Evolutionary conservation across 805 yeast genomes (phyloP).

Genomic region (Wickerhamiella brachini): DNA sequence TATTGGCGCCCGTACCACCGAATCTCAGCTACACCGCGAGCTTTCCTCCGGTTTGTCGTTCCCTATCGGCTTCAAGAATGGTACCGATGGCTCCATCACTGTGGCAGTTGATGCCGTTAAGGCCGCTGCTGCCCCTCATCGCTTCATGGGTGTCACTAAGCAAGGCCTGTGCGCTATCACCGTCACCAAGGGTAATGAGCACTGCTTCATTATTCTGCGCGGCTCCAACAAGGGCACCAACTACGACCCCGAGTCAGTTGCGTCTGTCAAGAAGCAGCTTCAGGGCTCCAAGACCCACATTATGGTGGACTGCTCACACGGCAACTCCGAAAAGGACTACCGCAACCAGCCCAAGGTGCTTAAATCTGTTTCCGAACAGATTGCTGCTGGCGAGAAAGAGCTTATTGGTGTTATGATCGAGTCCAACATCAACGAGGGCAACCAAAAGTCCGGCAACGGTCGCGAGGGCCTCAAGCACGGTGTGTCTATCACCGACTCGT

Average conservation of each 20-base stretch:
- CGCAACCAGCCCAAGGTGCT: constrained; percentile 93
- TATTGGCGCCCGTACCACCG: constrained; percentile 98
- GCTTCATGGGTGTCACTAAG: constrained; percentile 94
- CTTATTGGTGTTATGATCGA: constrained; percentile 95
- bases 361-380: constrained; percentile 64
- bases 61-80: constrained; percentile 98
- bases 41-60: constrained; percentile 94
- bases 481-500: constrained; percentile 92
- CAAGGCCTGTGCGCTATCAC: constrained; percentile 95
- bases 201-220: constrained; percentile 87
- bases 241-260: constrained; percentile 70
- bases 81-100: constrained; percentile 87
- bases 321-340: constrained; percentile 89
- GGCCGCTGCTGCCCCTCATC: constrained; percentile 86
- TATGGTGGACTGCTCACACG: constrained; percentile 98
- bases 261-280: constrained; percentile 56
- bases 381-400: constrained; percentile 61
- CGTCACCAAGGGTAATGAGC: constrained; percentile 87
- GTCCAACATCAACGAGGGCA: constrained; percentile 81
- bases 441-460: constrained; percentile 61
- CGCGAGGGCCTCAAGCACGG: constrained; percentile 68
- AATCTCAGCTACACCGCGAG: constrained; percentile 95
- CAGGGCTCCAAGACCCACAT: constrained; percentile 31
- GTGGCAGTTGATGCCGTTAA: constrained; percentile 91
- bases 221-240: constrained; percentile 94